A percentile compares a stretch with the other conserved stretches of the same genome.
Conservation (phyloP, 139 green algal genomes). For the Asterochloris erici region DNA sequence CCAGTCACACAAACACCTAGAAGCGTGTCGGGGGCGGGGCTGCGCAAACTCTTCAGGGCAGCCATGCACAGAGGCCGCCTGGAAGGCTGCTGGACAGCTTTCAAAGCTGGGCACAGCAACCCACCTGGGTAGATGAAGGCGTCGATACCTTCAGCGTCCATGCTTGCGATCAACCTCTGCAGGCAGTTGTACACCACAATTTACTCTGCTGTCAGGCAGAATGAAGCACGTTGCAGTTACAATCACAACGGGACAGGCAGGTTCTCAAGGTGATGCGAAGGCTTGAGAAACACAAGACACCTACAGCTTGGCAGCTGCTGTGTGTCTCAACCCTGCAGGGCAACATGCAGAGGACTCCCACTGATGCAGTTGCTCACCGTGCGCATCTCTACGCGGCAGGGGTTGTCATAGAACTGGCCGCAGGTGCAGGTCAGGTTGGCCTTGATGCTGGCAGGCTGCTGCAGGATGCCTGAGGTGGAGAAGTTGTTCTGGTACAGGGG, state of each 20-base stretch:
- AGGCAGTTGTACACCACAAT: not conserved
- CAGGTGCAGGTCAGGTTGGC: constrained; percentile 13
- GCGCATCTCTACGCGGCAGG: constrained; percentile 7
- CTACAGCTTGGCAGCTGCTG: too few relatives aligned
- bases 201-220: too few relatives aligned
- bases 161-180: constrained; percentile 19
- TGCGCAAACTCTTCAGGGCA: too few relatives aligned
- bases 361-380: not conserved
- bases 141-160: constrained; percentile 11
- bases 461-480: not conserved
- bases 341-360: too few relatives aligned
- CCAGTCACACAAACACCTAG: too few relatives aligned
- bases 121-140: constrained; percentile 10
- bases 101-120: too few relatives aligned
- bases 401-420: constrained; percentile 8
- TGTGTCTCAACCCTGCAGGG: too few relatives aligned
- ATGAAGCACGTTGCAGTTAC: not conserved
- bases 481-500: not conserved
- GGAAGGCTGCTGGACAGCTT: too few relatives aligned
- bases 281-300: too few relatives aligned
- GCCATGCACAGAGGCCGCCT: too few relatives aligned
- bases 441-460: not conserved
- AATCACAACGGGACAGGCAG: not conserved
- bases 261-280: too few relatives aligned
- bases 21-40: too few relatives aligned